phyloP scores from a whole-genome alignment of 208 protist genomes.

The Crithidia brevicula region DNA sequence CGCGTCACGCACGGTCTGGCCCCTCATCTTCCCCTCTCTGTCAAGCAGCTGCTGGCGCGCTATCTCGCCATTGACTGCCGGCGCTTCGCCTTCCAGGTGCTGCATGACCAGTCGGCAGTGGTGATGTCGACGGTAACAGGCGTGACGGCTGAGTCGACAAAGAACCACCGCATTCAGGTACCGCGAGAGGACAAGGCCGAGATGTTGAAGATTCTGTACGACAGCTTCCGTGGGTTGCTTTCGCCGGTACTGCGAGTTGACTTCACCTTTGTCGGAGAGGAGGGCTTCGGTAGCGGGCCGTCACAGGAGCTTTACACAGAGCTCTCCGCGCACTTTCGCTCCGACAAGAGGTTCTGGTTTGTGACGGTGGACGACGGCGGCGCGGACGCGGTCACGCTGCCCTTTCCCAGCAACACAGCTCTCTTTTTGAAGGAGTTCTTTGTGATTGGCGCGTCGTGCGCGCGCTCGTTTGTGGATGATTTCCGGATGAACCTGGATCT shows the following conservation, averaged over 20 bases:
- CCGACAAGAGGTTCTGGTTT: conserved; percentile 58
- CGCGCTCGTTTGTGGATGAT: conserved; percentile 76
- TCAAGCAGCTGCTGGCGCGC: conserved; percentile 63
- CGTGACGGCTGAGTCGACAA: conserved; percentile 24
- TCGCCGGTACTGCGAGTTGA: conserved; percentile 71
- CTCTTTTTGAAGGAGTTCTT: conserved; percentile 66
- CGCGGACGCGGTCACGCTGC: conserved; percentile 26
- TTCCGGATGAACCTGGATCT: conserved; percentile 72
- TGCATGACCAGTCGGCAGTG: conserved; percentile 63
- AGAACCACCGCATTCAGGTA: conserved; percentile 48
- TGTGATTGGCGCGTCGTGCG: conserved; percentile 73
- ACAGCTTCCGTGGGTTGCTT: conserved; percentile 49
- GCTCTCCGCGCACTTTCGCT: conserved; percentile 54
- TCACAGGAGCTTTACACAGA: conserved; percentile 90
- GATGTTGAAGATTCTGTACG: conserved; percentile 42
- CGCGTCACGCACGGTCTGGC: conserved; percentile 34
- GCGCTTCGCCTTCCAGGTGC: conserved; percentile 68
- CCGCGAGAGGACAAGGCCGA: conserved; percentile 35
- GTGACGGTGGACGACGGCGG: conserved; percentile 54
- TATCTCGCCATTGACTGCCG: conserved; percentile 75
- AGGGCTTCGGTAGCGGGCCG: conserved; percentile 84
- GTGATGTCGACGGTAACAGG: conserved; percentile 62
- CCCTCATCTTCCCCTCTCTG: conserved; percentile 44
- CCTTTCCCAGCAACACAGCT: conserved; percentile 60
- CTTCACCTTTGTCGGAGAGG: conserved; percentile 80